Percentiles rank a stretch among this genome's conserved stretches.
These are phyloP conservation scores for Aspergillus sp. DNA, from an alignment of 2,329 filamentous ascomycete genomes.

Conservation along the genomic window DNA sequence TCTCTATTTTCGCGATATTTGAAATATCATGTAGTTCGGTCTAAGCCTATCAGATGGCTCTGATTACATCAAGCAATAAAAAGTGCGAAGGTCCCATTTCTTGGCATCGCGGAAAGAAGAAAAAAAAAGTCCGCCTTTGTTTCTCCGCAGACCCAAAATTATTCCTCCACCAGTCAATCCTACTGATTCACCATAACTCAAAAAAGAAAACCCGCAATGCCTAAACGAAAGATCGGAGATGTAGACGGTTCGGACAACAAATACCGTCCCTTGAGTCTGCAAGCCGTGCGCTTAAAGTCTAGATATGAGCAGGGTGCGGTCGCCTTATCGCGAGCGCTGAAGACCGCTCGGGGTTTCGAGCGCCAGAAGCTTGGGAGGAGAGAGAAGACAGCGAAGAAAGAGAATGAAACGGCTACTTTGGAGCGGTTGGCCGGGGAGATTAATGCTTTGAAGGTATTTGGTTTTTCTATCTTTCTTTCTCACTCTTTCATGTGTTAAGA, in stretches of 20 bases:
- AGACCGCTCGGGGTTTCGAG: conserved; percentile 57
- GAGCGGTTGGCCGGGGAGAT: conserved; percentile 52
- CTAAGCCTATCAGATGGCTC: too few species aligned
- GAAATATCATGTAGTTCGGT: too few species aligned
- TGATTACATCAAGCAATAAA: not conserved
- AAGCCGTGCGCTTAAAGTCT: conserved; percentile 31
- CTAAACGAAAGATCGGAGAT: conserved; percentile 23
- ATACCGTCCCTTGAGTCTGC: conserved; percentile 3
- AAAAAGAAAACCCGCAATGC: conserved; percentile 21
- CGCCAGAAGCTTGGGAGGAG: conserved; percentile 59
- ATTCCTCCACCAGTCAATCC: not conserved
- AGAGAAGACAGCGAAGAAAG: conserved; percentile 47
- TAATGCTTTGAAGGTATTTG: conserved; percentile 50
- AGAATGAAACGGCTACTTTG: conserved; percentile 34
- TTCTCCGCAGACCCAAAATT: too few species aligned
- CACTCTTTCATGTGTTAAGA: not conserved
- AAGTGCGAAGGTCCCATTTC: not conserved
- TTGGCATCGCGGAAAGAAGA: not conserved
- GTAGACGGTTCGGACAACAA: too few species aligned
- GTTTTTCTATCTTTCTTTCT: not conserved
- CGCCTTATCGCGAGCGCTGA: conserved; percentile 49
- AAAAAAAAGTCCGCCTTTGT: too few species aligned
- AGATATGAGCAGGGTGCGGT: conserved; percentile 38
- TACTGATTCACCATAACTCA: not conserved
- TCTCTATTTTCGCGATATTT: too few species aligned